These are phyloP conservation scores for Citrus hindsii DNA, from an alignment of 345 rosid species.

Conservation along the genomic window DNA sequence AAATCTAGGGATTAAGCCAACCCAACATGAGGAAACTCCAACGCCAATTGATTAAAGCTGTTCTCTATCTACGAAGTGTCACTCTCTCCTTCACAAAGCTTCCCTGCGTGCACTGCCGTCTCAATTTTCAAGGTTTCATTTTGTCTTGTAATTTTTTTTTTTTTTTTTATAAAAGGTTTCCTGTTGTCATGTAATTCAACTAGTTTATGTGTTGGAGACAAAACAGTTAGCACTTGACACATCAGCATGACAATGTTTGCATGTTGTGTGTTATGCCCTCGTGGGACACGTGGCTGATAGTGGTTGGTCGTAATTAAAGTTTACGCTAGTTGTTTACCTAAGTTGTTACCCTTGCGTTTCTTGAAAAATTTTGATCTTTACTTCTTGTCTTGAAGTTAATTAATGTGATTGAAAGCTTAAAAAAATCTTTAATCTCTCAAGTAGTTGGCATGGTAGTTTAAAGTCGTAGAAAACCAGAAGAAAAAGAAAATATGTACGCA, in stretches of 20 bases:
- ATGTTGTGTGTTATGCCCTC: background rate
- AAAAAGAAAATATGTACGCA: background rate
- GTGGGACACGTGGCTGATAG: background rate
- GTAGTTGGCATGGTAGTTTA: background rate
- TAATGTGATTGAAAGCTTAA: background rate
- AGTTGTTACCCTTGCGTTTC: background rate
- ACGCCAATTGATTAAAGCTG: constrained; percentile 14
- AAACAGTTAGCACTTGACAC: background rate
- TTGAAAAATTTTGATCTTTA: no score
- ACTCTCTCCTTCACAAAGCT: background rate
- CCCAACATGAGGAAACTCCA: constrained; percentile 44
- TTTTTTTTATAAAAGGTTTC: background rate
- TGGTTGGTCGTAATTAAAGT: background rate
- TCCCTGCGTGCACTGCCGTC: background rate
- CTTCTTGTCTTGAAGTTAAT: background rate
- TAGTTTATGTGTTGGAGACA: background rate
- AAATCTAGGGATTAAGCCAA: constrained; percentile 36
- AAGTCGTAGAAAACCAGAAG: background rate
- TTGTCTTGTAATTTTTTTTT: background rate
- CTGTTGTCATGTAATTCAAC: background rate
- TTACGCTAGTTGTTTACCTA: background rate
- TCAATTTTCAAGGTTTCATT: background rate
- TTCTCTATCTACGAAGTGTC: background rate
- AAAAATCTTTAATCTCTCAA: background rate
- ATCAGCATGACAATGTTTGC: background rate